Conservation (phyloP, 306 rosid genomes). For the Betula pendula region DNA sequence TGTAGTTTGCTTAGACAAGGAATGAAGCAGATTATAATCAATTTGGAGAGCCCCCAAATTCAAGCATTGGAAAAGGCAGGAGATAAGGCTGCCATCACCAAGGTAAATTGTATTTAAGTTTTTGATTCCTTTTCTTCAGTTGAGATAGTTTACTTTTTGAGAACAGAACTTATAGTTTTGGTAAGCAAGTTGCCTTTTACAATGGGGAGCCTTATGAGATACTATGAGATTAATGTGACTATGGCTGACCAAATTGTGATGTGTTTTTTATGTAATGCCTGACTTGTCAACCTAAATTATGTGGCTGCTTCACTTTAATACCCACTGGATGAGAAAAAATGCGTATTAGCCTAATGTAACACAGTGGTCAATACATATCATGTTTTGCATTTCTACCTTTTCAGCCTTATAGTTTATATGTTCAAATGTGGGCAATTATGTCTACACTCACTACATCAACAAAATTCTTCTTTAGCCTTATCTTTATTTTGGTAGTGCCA, state of each 20-base stretch:
- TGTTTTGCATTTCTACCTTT: background rate
- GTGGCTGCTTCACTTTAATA: background rate
- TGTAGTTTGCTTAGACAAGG: constrained; percentile 98
- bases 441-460: background rate
- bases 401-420: background rate
- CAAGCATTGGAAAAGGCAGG: constrained; percentile 71
- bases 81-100: constrained; percentile 56
- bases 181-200: constrained; percentile 11
- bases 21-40: constrained; percentile 87
- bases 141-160: constrained; percentile 17
- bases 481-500: background rate
- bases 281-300: background rate
- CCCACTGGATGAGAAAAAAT: background rate
- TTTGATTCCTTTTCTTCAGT: background rate
- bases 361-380: background rate
- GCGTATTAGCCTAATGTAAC: background rate
- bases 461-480: background rate
- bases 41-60: constrained; percentile 69
- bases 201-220: constrained; percentile 3
- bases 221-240: constrained; percentile 4
- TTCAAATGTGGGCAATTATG: background rate
- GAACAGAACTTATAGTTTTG: constrained; percentile 5
- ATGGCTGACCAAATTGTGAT: background rate
- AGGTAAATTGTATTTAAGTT: constrained; percentile 45
- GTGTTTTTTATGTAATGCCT: background rate